Evolutionary conservation across 2,329 filamentous ascomycete species (phyloP), one percentile per base, ranked within the genome.

Genomic region (Hypoxylon sp.): DNA sequence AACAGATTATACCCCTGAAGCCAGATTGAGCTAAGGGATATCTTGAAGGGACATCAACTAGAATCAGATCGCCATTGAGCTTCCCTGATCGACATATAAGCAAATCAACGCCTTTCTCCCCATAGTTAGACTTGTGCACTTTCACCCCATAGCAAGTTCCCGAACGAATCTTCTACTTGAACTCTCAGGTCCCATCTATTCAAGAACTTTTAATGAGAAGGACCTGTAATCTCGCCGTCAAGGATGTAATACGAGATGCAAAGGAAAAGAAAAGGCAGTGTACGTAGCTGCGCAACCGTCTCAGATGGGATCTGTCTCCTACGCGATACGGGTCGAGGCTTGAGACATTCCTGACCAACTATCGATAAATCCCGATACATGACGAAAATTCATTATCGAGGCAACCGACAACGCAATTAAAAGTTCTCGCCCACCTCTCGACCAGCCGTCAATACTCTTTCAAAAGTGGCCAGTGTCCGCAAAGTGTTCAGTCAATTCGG

Each of bases 261-360:
- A 24, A 31, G 17, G 37, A 26, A 37, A 54, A 59, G n/a, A 48
- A 62, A 17, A 35, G 19, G 48, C 33, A 39, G 42, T 39, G n/a
- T 31, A 60, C 44, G 19, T 29, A 60, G 35, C 53, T 52, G 29
- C 59, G 51, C 37, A 42, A 19, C 8, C 63, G 59, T 63, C 63
- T 69, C 39, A 60, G 42, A 62, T 24, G 58, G 37, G 11, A 10
- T 39, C 39, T 29, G n/a, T 63, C 52, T 50, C 44, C 39, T 8
- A 51, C 46, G 44, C 42, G 22, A 19, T 65, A 53, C 33, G 33
- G 50, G 26, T 35, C 53, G 62, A 66, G 63, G 63, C 42, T 42
- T 66, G 51, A 66, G 63, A 69, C 63, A 69, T 53, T 26, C 37
- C 51, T 39, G 29, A 26, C 22, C 50, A 19, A 63, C 58, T 66